Conservation (phyloP, 768 basidiomycete genomes). For the Cubamyces lactineus region DNA sequence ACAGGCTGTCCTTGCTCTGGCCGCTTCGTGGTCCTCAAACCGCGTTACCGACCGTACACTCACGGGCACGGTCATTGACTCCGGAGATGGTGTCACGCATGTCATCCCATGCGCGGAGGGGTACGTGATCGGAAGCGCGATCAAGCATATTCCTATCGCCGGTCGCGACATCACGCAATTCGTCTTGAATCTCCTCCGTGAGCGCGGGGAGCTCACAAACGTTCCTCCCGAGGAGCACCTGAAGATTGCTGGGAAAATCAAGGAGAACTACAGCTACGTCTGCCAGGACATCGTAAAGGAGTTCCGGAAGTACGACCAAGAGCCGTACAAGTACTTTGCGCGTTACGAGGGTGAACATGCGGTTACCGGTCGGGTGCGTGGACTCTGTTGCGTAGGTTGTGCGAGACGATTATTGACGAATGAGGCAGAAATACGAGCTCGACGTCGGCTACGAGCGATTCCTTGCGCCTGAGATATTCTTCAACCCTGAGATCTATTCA, state of each 20-base stretch:
- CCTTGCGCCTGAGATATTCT: slow-evolving; percentile 98
- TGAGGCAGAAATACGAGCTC: slow-evolving; percentile 77
- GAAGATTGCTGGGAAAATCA: slow-evolving; percentile 88
- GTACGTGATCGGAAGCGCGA: slow-evolving; percentile 97
- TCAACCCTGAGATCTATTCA: slow-evolving; percentile 98
- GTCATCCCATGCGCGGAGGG: slow-evolving; percentile 97
- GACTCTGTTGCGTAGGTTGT: background rate
- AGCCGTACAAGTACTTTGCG: slow-evolving; percentile 94
- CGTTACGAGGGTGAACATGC: slow-evolving; percentile 92
- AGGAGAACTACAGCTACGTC: slow-evolving; percentile 98
- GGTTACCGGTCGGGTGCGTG: slow-evolving; percentile 84
- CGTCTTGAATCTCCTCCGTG: slow-evolving; percentile 92
- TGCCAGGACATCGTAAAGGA: slow-evolving; percentile 99
- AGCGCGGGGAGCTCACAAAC: slow-evolving; percentile 87
- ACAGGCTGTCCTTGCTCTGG: slow-evolving; percentile 96
- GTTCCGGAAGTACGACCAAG: slow-evolving; percentile 96
- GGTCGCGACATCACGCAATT: slow-evolving; percentile 97
- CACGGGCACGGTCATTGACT: slow-evolving; percentile 98
- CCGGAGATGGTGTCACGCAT: slow-evolving; percentile 98
- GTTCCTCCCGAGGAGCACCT: slow-evolving; percentile 97
- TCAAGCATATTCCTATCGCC: slow-evolving; percentile 98
- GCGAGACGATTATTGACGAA: background rate
- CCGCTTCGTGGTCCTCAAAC: slow-evolving; percentile 95
- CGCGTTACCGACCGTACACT: slow-evolving; percentile 88
- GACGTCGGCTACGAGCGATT: slow-evolving; percentile 99